These are phyloP conservation scores for Cercospora sp. DNA, from an alignment of 2,329 filamentous ascomycete genomes.

Conservation along the genomic window DNA sequence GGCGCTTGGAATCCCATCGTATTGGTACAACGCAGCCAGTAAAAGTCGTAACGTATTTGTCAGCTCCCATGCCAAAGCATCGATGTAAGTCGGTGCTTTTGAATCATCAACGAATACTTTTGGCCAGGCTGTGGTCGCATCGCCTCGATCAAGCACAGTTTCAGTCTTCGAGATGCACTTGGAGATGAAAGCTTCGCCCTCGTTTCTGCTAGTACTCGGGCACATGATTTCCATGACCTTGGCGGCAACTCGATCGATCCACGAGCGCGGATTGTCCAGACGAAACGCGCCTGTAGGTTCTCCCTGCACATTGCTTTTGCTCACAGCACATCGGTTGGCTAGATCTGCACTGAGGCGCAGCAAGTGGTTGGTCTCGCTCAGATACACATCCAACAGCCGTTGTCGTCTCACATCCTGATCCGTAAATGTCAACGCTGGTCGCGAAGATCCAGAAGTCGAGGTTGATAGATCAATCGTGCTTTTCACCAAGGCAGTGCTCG, in stretches of 20 bases:
- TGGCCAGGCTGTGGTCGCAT: constrained; percentile 39
- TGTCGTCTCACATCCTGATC: constrained; percentile 36
- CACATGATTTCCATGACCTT: constrained; percentile 25
- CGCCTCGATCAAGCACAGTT: constrained; percentile 26
- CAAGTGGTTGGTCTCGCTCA: constrained; percentile 33
- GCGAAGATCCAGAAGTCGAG: constrained; percentile 16
- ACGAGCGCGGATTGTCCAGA: constrained; percentile 14
- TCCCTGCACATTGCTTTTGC: constrained; percentile 20
- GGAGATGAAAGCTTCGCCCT: constrained; percentile 24
- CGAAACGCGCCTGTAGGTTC: constrained; percentile 16
- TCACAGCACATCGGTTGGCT: constrained; percentile 26
- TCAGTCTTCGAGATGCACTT: constrained; percentile 28
- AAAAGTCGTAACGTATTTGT: constrained; percentile 58
- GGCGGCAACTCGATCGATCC: constrained; percentile 30
- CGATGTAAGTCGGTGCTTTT: constrained; percentile 58
- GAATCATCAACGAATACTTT: constrained; percentile 27
- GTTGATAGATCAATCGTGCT: constrained; percentile 26
- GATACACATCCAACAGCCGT: constrained; percentile 30
- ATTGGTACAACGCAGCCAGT: constrained; percentile 54
- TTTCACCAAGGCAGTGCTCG: constrained; percentile 18
- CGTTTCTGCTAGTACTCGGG: constrained; percentile 15
- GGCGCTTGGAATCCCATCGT: constrained; percentile 26
- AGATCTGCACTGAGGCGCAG: constrained; percentile 30
- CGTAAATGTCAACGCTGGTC: constrained; percentile 23
- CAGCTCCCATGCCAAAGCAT: constrained; percentile 67